Percentiles rank a stretch among this genome's conserved stretches.
Conservation (phyloP, 2,329 filamentous ascomycete genomes). For the Fusarium sp. region DNA sequence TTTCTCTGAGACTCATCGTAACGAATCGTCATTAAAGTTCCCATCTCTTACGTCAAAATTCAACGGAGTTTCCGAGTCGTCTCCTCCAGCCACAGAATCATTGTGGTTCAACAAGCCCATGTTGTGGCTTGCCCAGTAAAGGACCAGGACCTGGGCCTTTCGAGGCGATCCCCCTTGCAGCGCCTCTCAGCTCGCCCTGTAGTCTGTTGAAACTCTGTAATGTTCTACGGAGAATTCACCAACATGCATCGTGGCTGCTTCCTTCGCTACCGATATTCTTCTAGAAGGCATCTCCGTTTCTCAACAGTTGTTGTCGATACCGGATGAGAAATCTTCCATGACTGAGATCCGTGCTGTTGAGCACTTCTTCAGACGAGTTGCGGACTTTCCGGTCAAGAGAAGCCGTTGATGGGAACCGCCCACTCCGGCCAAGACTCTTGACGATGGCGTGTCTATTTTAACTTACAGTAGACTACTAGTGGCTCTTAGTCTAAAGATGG, state of each 20-base stretch:
- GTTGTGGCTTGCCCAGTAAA: constrained; percentile 40
- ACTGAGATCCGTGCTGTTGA: constrained; percentile 8
- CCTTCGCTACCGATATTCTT: constrained; percentile 20
- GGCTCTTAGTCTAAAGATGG: constrained; percentile 11
- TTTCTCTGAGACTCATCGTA: background rate
- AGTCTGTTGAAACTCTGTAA: constrained; percentile 2
- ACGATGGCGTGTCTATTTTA: constrained; percentile 39
- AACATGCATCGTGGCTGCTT: constrained; percentile 24
- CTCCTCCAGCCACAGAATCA: constrained; percentile 34
- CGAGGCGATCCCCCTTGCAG: constrained; percentile 38
- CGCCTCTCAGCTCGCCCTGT: constrained; percentile 15
- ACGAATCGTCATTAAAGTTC: constrained; percentile 12
- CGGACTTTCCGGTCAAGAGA: constrained; percentile 26
- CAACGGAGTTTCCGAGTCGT: constrained; percentile 36
- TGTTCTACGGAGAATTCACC: constrained; percentile 33
- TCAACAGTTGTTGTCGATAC: constrained; percentile 3
- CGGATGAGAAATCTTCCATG: constrained; percentile 29
- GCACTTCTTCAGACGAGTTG: constrained; percentile 7
- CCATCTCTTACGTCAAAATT: constrained; percentile 1
- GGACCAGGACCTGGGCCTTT: constrained; percentile 23
- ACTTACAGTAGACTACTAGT: constrained; percentile 21
- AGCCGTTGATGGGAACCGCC: constrained; percentile 22
- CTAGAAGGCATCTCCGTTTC: constrained; percentile 43
- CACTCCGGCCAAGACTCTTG: constrained; percentile 19
- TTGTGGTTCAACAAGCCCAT: constrained; percentile 16